Base-by-base conservation (phyloP, 208 protist species). In the Spongospora subterranea region DNA sequence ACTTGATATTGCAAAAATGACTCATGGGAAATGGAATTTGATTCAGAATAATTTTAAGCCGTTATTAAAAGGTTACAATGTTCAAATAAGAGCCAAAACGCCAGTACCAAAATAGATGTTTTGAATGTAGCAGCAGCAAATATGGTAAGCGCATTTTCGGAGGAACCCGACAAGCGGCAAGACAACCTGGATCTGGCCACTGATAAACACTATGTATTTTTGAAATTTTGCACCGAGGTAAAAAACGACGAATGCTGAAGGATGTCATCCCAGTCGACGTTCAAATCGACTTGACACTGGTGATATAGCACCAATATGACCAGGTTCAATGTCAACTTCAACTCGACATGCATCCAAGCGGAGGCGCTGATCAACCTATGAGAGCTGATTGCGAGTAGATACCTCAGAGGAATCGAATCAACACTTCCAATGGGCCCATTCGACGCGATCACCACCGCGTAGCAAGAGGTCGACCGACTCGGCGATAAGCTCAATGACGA, bases 401-500 rank as follows among this genome's bases (percentile, higher is more conserved):
- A 43, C 71, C 71, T 13, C 6, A 6, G 71, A 82, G n/a, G 71
- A 43, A 43, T 40, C 6, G n/a, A 82, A 60, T 6, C 6, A 20
- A 82, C 40, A 40, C n/a, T 45, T n/a, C 71, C 6, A 82, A 82
- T 45, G 71, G 71, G 40, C 17, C 35, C 17, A 35, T 43, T 45
- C 6, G 17, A 45, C 71, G 6, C 35, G 17, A 6, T 45, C 6
- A 6, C 17, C n/a, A 35, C n/a, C 6, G 71, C 71, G 35, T 43
- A 43, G n/a, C 6, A 82, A 82, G 71, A 20, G 35, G 35, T 6
- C 35, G 13, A 82, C 71, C 17, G 35, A 82, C n/a, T 6, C 71
- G 71, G 40, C 35, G 71, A 82, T 82, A n/a, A 82, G 71, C 71
- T n/a, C 17, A 82, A 82, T n/a, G 71, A n/a, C 71, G 71, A 82